Evolutionary conservation across 2,329 filamentous ascomycete genomes (phyloP).

Genomic region (Juglanconis juglandina): DNA sequence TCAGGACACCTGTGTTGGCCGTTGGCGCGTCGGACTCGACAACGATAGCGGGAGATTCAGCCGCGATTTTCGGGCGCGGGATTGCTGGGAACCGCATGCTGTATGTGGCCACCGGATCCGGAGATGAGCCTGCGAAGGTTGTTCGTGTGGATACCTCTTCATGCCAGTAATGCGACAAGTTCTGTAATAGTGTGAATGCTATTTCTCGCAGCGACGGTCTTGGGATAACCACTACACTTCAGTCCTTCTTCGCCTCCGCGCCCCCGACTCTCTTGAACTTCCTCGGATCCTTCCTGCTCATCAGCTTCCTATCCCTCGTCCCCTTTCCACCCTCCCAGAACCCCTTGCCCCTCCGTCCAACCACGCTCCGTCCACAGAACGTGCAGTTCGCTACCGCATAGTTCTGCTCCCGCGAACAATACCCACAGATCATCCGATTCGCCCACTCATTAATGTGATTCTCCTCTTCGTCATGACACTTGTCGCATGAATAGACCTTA

Average conservation of each 20-base stretch:
- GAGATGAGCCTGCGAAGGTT: slow-evolving; percentile 4
- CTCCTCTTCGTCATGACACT: slow-evolving; percentile 70
- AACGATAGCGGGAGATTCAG: neutral
- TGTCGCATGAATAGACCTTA: slow-evolving; percentile 59
- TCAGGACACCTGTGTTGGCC: slow-evolving; percentile 1
- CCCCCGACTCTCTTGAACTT: slow-evolving; percentile 64
- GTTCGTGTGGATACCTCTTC: slow-evolving; percentile 4
- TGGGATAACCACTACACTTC: neutral
- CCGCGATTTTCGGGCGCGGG: slow-evolving; percentile 1
- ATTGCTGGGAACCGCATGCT: neutral
- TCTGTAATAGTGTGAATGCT: neutral
- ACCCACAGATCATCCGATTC: slow-evolving; percentile 78
- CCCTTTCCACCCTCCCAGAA: slow-evolving; percentile 89
- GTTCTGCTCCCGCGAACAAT: slow-evolving; percentile 76
- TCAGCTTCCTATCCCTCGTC: slow-evolving; percentile 66
- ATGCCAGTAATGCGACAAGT: neutral
- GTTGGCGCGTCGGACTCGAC: neutral
- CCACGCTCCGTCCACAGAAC: slow-evolving; percentile 67
- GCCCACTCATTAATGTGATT: slow-evolving; percentile 79
- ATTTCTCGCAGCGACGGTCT: neutral
- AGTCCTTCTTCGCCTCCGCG: slow-evolving; percentile 31
- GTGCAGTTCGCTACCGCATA: slow-evolving; percentile 73
- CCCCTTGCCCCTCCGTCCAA: slow-evolving; percentile 62
- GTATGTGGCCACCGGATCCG: slow-evolving; percentile 1
- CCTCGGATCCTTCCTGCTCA: slow-evolving; percentile 74